phyloP scores from a whole-genome alignment of 1,284 basidiomycete species.

The Ustilago hordei region DNA sequence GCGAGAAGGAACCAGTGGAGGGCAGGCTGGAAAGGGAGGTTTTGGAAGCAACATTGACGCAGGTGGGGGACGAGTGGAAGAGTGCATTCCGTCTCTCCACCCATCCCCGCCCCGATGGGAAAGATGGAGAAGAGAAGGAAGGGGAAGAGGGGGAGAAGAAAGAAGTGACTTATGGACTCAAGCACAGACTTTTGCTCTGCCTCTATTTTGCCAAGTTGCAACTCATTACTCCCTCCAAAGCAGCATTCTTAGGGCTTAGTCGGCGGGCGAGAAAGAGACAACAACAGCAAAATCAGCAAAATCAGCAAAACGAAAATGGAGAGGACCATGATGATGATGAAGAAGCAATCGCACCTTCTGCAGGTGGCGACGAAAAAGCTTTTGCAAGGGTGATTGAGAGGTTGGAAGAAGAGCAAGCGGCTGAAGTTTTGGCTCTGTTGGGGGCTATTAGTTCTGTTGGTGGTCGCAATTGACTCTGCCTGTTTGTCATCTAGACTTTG shows the following conservation, averaged over 20 bases:
- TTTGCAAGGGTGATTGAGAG: conserved; percentile 20
- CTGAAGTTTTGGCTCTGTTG: conserved; percentile 33
- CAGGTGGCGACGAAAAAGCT: not conserved
- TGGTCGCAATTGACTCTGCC: conserved; percentile 26
- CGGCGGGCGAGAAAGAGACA: conserved; percentile 31
- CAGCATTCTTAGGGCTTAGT: conserved; percentile 26
- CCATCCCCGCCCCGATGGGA: not conserved
- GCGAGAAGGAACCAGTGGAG: conserved; percentile 15
- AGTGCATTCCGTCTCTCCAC: conserved; percentile 45
- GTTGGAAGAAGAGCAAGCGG: conserved; percentile 30
- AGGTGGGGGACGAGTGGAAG: conserved; percentile 39
- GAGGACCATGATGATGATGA: conserved; percentile 6
- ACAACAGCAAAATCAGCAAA: conserved; percentile 12
- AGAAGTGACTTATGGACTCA: conserved; percentile 26
- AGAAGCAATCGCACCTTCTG: not conserved
- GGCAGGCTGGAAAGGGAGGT: conserved; percentile 15
- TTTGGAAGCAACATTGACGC: conserved; percentile 37
- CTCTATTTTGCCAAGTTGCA: conserved; percentile 44
- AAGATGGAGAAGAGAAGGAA: conserved; percentile 9
- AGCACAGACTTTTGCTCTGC: conserved; percentile 40
- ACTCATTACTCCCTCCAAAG: conserved; percentile 29
- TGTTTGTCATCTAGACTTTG: too few relatives aligned
- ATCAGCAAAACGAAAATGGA: conserved; percentile 6
- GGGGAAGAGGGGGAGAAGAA: conserved; percentile 5
- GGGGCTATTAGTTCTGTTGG: conserved; percentile 36